A percentile compares a stretch with the other conserved stretches of the same genome.
Evolutionary conservation across 768 basidiomycete genomes (phyloP).

Genomic region (Cyathus striatus): DNA sequence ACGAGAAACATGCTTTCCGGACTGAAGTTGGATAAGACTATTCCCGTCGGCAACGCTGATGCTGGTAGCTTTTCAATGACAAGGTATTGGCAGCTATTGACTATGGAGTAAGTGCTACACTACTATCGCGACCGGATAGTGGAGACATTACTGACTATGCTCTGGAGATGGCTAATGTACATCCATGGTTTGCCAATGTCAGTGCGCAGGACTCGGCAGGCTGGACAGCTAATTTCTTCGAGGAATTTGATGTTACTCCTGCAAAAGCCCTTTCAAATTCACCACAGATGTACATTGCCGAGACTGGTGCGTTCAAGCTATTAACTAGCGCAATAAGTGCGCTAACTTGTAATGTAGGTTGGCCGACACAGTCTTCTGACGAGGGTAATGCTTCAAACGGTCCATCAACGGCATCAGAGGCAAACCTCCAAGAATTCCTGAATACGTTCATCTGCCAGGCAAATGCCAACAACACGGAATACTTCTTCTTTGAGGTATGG

Average conservation of each 20-base stretch:
- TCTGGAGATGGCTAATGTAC: conserved; percentile 78
- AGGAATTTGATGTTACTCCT: conserved; percentile 52
- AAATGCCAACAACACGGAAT: conserved; percentile 73
- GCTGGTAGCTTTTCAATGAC: conserved; percentile 82
- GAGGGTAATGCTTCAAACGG: conserved; percentile 59
- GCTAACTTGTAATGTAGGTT: conserved; percentile 21
- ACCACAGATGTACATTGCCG: conserved; percentile 86
- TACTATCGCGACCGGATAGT: not conserved
- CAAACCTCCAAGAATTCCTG: conserved; percentile 72
- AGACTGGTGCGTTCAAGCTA: conserved; percentile 61
- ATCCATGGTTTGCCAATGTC: conserved; percentile 91
- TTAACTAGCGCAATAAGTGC: not conserved
- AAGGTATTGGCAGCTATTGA: conserved; percentile 58
- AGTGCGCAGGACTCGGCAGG: conserved; percentile 59
- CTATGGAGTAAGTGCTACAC: conserved; percentile 53
- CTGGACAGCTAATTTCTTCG: conserved; percentile 84
- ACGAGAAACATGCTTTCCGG: conserved; percentile 49
- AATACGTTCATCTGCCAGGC: conserved; percentile 86
- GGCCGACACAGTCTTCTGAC: conserved; percentile 43
- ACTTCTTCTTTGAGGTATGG: conserved; percentile 83
- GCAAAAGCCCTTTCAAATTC: conserved; percentile 60
- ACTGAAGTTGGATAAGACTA: conserved; percentile 50
- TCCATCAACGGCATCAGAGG: conserved; percentile 53
- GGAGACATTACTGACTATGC: not conserved
- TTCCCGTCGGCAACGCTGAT: conserved; percentile 77